Base-by-base conservation (phyloP, 2,329 filamentous ascomycete genomes). In the Cladorrhinum sp. region DNA sequence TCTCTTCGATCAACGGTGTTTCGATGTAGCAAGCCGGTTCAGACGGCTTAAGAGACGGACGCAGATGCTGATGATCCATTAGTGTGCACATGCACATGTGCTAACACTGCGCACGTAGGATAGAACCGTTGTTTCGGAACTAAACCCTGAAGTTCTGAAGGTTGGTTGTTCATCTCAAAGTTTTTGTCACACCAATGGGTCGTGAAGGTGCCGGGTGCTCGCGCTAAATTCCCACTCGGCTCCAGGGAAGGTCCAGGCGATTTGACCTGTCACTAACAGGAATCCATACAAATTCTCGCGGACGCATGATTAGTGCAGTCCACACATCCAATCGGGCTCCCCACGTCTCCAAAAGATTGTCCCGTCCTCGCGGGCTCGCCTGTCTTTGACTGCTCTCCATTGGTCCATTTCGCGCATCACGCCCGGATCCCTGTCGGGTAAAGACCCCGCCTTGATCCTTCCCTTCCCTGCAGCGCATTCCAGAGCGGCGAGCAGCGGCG, bases 361-460 rank as follows among this genome's bases (percentile, higher is more conserved):
- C 56, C 63, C 63, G 56, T 55, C 57, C 16, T 56, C 48, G 58
- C 50, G 50, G 50, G 18, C 50, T 57, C 51, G 24, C 45, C 1
- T 52, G 23, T 55, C 36, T 24, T 24, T 36, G 25, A 36, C 22
- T 25, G 32, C 13, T 32, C 51, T 48, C 51, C 24, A 64, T 66
- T 61, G 59, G 64, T 60, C 57, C 57, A 58, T 59, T 36, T 55
- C 41, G 24, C 51, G 51, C 51, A 50, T 59, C 51, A 32, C 38
- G 53, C 36, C 29, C 25, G 53, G 10, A 56, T 38, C 53, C 53
- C 59, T 55, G 57, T 59, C 61, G 62, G 62, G 20, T 58, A 62
- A 57, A 64, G 61, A 63, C 64, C 64, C 64, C 62, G 61, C 62
- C 59, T 50, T 55, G 45, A 59, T 59, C 58, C 55, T 57, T 50